Conservation (phyloP, 371 early-diverging fungal genomes). For the Blastocladiella emersonii region DNA sequence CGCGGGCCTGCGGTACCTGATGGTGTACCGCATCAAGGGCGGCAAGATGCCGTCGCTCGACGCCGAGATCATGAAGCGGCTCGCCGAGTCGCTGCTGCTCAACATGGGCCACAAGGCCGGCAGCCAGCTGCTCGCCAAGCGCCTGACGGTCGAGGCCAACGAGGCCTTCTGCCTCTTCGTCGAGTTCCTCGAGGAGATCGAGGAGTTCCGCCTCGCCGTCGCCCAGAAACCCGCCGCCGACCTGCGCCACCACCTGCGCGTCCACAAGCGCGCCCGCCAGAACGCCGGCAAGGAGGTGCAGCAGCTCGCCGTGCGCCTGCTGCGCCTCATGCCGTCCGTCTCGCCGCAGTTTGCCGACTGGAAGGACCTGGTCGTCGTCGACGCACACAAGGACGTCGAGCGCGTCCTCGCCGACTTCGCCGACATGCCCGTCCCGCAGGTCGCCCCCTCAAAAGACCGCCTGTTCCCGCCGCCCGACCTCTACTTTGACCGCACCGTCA, state of each 20-base stretch:
- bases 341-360: conserved; percentile 67
- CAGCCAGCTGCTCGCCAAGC: conserved; percentile 41
- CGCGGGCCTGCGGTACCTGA: conserved; percentile 78
- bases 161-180: conserved; percentile 79
- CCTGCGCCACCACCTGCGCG: conserved; percentile 55
- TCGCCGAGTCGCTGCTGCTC: conserved; percentile 68
- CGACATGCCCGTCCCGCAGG: conserved; percentile 11
- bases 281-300: conserved; percentile 41
- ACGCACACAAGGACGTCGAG: conserved; percentile 58
- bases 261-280: conserved; percentile 50
- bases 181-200: conserved; percentile 82
- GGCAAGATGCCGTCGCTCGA: conserved; percentile 73
- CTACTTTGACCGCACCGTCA: conserved; percentile 45
- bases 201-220: conserved; percentile 65
- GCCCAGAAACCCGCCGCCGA: conserved; percentile 57
- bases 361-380: conserved; percentile 68
- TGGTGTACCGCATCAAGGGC: conserved; percentile 79
- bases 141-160: conserved; percentile 61
- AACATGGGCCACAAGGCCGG: conserved; percentile 47
- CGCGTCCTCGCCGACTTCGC: conserved; percentile 35
- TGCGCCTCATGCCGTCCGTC: conserved; percentile 47
- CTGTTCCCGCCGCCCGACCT: conserved; percentile 27
- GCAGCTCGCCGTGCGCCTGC: conserved; percentile 52
- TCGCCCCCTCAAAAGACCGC: conserved; percentile 15
- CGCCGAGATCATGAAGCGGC: conserved; percentile 57